Percentiles rank a stretch among this genome's conserved stretches.
Conservation (phyloP, 208 protist genomes). For the Acanthamoeba lenticulata region DNA sequence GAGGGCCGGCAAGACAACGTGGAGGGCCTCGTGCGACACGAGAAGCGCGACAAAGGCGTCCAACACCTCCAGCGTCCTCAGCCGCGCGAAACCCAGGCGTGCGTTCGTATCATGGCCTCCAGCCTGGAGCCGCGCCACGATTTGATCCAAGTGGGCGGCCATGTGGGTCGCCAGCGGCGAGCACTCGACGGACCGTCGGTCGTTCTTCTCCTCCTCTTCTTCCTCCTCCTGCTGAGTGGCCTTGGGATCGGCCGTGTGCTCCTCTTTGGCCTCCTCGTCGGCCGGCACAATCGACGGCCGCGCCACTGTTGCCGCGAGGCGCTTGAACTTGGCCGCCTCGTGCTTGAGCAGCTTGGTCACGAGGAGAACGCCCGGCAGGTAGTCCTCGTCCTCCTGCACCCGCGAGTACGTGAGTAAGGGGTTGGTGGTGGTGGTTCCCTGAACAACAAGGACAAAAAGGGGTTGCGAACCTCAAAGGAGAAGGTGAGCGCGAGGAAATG, state of each 20-base stretch:
- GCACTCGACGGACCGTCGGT: background rate
- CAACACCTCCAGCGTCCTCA: slow-evolving; percentile 38
- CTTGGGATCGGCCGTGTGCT: background rate
- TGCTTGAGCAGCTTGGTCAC: slow-evolving; percentile 1
- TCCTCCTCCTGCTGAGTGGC: background rate
- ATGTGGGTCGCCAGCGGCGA: background rate
- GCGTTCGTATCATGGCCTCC: background rate
- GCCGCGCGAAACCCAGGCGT: background rate
- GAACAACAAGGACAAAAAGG: background rate
- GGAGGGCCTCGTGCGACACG: background rate
- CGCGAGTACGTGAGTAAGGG: background rate
- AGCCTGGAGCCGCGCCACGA: background rate
- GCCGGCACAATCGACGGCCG: too few species aligned
- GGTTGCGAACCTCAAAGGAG: background rate
- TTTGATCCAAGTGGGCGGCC: background rate
- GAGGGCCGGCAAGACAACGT: background rate
- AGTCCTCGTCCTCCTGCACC: background rate
- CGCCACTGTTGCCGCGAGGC: background rate
- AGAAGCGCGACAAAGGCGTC: slow-evolving; percentile 3
- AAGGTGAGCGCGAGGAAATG: background rate
- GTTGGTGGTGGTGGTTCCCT: too few species aligned
- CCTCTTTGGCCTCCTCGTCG: background rate
- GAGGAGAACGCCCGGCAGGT: background rate
- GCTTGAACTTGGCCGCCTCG: background rate
- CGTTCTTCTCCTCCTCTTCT: background rate